Base-by-base conservation (phyloP, 495 filamentous ascomycete species). In the Talaromyces nanjingensis region DNA sequence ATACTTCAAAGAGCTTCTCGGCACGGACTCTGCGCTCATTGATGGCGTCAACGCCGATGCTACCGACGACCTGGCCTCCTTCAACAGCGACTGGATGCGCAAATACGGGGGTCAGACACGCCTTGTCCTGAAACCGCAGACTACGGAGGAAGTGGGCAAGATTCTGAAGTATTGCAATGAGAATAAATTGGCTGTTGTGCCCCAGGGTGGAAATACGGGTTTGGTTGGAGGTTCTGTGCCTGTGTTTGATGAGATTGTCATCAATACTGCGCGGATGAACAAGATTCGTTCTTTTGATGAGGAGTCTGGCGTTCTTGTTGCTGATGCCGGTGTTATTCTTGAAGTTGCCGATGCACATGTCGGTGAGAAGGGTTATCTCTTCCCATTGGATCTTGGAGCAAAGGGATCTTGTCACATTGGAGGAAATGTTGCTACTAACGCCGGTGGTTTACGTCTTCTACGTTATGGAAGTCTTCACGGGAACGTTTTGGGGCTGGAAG, bases 1-100 rank as follows among this genome's bases (percentile, higher is more conserved):
- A 59, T 86, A 84, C 76, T 97, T 98, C 82, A 82, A 87, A 67
- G 75, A 82, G 6, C 76, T 97, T 5, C 81, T 97, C 42, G 90
- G 91, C 58, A 81, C 80, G 22, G 83, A 86, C 47, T 89, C 88
- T 8, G 91, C 92, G n/a, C 80, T 96, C 52, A 84, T 96, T 60
- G 89, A 97, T 68, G 91, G 91, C 54, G 82, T 94, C 45, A 89
- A 88, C 5, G 75, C 81, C 68, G 86, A 90, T 70, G 85, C 86
- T 20, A 74, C 81, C 0, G 87, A 89, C 65, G 94, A 98, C 70
- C 80, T 98, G 63, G 91, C 93, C 70, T 85, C 92, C 16, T 98
- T 91, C 84, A 98, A 98, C 78, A 86, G 84, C 67, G 94, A 98
- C 78, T 98, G 94, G 94, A 98, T 98, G 96, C 86, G 90, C 73